Conservation (phyloP, 805 yeast genomes). For the Wickerhamiella galacta region DNA sequence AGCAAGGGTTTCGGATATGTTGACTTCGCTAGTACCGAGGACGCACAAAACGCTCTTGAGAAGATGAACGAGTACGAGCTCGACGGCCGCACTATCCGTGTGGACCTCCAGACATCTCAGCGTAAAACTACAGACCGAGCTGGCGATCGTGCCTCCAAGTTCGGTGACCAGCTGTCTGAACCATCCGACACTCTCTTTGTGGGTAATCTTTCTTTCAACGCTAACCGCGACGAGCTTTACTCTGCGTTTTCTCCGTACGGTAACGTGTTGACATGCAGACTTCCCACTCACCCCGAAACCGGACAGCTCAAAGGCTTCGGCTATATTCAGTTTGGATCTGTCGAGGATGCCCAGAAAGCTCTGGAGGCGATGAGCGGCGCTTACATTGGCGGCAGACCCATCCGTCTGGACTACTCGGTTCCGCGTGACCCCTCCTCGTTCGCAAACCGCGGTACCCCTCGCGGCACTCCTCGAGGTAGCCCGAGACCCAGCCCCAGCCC, state of each 20-base stretch:
- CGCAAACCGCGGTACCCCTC: conserved; percentile 24
- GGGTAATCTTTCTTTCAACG: conserved; percentile 89
- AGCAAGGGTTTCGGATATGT: conserved; percentile 92
- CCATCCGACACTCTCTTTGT: conserved; percentile 94
- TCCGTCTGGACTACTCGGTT: conserved; percentile 86
- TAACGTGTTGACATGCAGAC: conserved; percentile 70
- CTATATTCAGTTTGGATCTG: conserved; percentile 74
- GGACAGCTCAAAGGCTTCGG: conserved; percentile 99
- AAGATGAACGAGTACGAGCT: conserved; percentile 86
- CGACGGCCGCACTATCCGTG: conserved; percentile 91
- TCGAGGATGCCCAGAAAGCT: conserved; percentile 85
- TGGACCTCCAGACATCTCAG: conserved; percentile 81
- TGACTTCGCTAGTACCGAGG: conserved; percentile 62
- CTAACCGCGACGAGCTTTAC: conserved; percentile 63
- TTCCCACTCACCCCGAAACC: conserved; percentile 97
- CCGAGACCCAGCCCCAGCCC: conserved; percentile 20
- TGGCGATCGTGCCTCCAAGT: conserved; percentile 69
- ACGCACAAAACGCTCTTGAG: conserved; percentile 73
- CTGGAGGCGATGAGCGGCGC: conserved; percentile 76
- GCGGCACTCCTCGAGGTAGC: conserved; percentile 15
- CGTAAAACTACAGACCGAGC: conserved; percentile 34
- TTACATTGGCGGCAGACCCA: conserved; percentile 77
- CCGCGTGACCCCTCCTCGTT: conserved; percentile 52
- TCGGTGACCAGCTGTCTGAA: conserved; percentile 76
- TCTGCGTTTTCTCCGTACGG: conserved; percentile 65